These are phyloP conservation scores for Rhododendron ferrugineum DNA, from an alignment of 148 eudicot species.

Conservation along the genomic window DNA sequence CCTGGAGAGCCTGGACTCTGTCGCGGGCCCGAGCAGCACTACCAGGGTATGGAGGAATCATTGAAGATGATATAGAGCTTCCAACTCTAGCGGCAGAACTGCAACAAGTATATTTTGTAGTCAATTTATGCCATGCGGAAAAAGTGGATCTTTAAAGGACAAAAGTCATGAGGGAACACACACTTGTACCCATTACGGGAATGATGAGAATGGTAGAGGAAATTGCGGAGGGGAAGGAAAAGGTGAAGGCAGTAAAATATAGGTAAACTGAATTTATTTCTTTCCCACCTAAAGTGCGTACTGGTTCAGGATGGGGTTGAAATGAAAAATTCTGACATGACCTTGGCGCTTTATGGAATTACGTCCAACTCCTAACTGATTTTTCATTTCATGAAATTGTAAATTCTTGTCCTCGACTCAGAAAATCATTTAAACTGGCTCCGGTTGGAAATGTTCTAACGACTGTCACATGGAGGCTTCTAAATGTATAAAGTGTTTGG, in stretches of 20 bases:
- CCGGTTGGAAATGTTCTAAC: background rate
- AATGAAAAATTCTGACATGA: background rate
- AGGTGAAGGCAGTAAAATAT: background rate
- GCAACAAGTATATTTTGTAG: background rate
- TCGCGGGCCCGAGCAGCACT: conserved; percentile 83
- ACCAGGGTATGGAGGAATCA: conserved; percentile 79
- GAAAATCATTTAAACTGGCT: background rate
- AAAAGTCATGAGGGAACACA: background rate
- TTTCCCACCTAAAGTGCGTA: background rate
- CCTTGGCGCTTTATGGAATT: background rate
- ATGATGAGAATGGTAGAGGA: background rate
- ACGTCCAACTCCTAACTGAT: background rate
- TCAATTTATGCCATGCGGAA: background rate
- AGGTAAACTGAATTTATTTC: background rate
- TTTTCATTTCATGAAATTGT: background rate
- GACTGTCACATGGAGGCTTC: background rate
- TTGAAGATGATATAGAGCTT: conserved; percentile 55
- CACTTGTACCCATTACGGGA: background rate
- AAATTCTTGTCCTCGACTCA: background rate
- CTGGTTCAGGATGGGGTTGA: background rate
- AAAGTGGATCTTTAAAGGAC: background rate
- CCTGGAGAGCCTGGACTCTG: conserved; percentile 77
- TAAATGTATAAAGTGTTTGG: background rate
- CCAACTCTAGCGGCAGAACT: conserved; percentile 70
- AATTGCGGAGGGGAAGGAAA: background rate